A percentile compares a stretch with the other conserved stretches of the same genome.
phyloP scores from a whole-genome alignment of 2,329 filamentous ascomycete species.

The Thielaviopsis ethacetica region DNA sequence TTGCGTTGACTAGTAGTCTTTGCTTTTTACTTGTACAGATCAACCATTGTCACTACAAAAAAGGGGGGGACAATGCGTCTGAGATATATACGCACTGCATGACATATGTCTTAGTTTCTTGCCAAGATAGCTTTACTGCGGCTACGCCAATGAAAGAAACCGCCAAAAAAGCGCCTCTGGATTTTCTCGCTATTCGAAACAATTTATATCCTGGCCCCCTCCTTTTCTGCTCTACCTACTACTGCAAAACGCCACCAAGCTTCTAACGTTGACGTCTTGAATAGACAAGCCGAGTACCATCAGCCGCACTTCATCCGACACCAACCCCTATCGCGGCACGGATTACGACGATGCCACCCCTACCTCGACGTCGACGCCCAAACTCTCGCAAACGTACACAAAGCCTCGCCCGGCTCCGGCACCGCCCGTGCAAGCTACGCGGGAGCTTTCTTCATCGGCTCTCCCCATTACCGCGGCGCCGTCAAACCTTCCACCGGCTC shows the following conservation, averaged over 20 bases:
- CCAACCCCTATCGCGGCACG: neutral
- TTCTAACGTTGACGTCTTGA: constrained; percentile 28
- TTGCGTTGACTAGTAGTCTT: too few species aligned
- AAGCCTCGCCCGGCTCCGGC: constrained; percentile 10
- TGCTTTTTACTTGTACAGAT: too few species aligned
- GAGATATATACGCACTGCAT: too few species aligned
- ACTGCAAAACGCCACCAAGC: constrained; percentile 22
- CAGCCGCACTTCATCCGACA: constrained; percentile 6
- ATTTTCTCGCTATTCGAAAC: too few species aligned
- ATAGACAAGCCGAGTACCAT: constrained; percentile 25
- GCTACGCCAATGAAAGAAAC: too few species aligned
- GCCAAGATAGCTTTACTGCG: too few species aligned
- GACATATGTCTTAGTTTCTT: too few species aligned
- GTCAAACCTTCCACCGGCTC: constrained; percentile 6
- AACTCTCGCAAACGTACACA: constrained; percentile 9
- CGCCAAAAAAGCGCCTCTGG: too few species aligned
- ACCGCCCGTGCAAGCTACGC: constrained; percentile 5
- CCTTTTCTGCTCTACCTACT: neutral
- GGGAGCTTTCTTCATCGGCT: constrained; percentile 10
- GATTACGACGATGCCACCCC: neutral
- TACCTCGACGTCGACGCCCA: neutral
- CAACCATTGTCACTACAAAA: too few species aligned
- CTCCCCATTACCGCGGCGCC: constrained; percentile 1
- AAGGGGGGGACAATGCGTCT: too few species aligned
- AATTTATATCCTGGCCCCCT: too few species aligned